Percentiles rank a stretch among this genome's conserved stretches.
phyloP scores from a whole-genome alignment of 2,329 filamentous ascomycete genomes.

The Arthrobotrys megalospora region DNA sequence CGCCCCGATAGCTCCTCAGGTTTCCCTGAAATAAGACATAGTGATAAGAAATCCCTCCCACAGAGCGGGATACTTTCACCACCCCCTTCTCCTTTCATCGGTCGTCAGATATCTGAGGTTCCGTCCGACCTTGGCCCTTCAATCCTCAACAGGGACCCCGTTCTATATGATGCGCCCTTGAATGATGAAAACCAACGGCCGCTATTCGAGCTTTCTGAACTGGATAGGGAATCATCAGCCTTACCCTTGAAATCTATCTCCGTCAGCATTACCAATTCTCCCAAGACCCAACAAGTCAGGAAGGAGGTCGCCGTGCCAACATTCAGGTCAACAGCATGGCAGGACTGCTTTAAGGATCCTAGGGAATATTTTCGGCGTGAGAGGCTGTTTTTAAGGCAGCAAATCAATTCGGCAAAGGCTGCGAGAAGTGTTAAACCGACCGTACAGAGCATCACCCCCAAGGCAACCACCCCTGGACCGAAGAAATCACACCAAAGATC shows the following conservation, averaged over 20 bases:
- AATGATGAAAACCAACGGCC: conserved; percentile 54
- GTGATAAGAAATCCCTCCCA: conserved; percentile 37
- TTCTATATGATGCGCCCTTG: conserved; percentile 46
- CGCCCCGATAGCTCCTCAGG: conserved; percentile 52
- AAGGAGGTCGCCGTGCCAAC: conserved; percentile 17
- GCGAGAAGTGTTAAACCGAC: conserved; percentile 10
- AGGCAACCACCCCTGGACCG: conserved; percentile 23
- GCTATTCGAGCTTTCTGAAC: conserved; percentile 40
- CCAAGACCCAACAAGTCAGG: background rate
- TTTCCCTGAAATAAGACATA: conserved; percentile 23
- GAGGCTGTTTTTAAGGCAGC: conserved; percentile 41
- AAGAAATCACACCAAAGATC: conserved; percentile 45
- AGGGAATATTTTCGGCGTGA: conserved; percentile 47
- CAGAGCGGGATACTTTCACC: conserved; percentile 53
- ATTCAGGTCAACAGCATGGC: conserved; percentile 55
- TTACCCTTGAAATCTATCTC: background rate
- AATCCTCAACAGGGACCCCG: conserved; percentile 49
- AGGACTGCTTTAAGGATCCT: conserved; percentile 48
- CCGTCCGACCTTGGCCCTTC: conserved; percentile 52
- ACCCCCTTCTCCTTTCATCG: conserved; percentile 46
- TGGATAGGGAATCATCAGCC: conserved; percentile 8
- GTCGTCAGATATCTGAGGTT: conserved; percentile 43
- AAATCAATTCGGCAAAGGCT: conserved; percentile 32
- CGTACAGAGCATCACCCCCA: conserved; percentile 4
- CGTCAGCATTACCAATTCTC: background rate